phyloP scores from a whole-genome alignment of 31 red algal species.

The Odonthalia washingtoniensis region DNA sequence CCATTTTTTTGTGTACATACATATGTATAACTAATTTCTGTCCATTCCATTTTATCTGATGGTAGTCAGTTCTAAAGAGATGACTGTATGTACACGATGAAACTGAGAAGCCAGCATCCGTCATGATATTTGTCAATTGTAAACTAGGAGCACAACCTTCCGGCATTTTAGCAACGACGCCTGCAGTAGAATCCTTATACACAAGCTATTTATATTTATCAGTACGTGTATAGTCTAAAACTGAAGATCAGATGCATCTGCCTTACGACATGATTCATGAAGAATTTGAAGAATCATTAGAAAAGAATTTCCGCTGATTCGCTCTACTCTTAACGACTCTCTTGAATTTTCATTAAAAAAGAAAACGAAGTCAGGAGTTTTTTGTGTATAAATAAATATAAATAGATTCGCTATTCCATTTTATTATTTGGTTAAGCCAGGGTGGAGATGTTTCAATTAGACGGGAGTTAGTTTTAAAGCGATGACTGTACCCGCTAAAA shows the following conservation, averaged over 20 bases:
- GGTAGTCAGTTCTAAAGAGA: too few species aligned
- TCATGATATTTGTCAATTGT: constrained; percentile 43
- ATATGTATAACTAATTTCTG: too few species aligned
- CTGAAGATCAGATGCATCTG: constrained; percentile 58
- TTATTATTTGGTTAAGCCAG: too few species aligned
- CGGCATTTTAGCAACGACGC: constrained; percentile 43
- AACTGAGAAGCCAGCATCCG: constrained; percentile 47
- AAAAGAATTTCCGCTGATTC: constrained; percentile 54
- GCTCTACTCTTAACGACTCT: background rate
- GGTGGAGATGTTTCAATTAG: background rate
- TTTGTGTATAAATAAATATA: too few species aligned
- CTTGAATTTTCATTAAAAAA: background rate
- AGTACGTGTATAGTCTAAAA: too few species aligned
- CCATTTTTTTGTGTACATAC: too few species aligned
- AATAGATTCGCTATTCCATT: too few species aligned
- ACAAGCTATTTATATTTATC: too few species aligned
- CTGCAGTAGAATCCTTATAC: constrained; percentile 73
- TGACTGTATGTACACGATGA: background rate
- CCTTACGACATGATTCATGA: constrained; percentile 61
- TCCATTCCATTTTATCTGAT: too few species aligned
- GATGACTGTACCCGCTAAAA: constrained; percentile 57
- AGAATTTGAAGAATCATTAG: constrained; percentile 49
- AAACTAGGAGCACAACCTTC: constrained; percentile 84
- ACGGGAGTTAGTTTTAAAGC: constrained; percentile 42
- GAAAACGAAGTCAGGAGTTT: too few species aligned